Conservation (phyloP, 495 filamentous ascomycete genomes). For the Aspergillus steynii region DNA sequence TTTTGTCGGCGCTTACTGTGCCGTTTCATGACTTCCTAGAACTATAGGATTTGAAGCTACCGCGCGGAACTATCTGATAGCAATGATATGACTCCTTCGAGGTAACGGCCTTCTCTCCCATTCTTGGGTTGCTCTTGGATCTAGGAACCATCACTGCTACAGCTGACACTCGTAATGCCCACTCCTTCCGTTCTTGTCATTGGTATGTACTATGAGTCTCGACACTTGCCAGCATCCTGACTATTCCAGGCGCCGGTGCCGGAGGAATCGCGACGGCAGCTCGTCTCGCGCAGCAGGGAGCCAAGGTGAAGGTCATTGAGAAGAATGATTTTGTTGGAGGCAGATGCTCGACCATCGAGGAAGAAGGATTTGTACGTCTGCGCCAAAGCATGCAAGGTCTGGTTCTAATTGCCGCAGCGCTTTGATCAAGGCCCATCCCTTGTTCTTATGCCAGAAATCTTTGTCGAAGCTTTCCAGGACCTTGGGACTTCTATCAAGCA, state of each 20-base stretch:
- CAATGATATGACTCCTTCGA: too few species aligned
- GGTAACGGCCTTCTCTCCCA: too few species aligned
- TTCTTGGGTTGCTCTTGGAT: too few species aligned
- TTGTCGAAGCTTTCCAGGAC: slow-evolving; percentile 62
- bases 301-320: slow-evolving; percentile 67
- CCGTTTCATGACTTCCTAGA: too few species aligned
- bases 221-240: not conserved
- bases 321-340: slow-evolving; percentile 69
- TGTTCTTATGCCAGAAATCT: slow-evolving; percentile 65
- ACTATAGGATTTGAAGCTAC: too few species aligned
- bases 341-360: slow-evolving; percentile 57
- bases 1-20: too few species aligned
- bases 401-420: slow-evolving; percentile 38
- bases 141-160: too few species aligned
- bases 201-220: too few species aligned
- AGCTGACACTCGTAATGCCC: too few species aligned
- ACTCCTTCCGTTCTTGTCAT: too few species aligned
- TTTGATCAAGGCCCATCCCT: slow-evolving; percentile 75
- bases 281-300: slow-evolving; percentile 62
- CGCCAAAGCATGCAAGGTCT: not conserved
- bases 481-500: slow-evolving; percentile 58
- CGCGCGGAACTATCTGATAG: too few species aligned
- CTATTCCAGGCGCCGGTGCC: slow-evolving; percentile 58
- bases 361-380: slow-evolving; percentile 49
- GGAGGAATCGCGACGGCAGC: slow-evolving; percentile 68